phyloP scores from a whole-genome alignment of 2,329 filamentous ascomycete genomes.

The Chrysosporium queenslandicum region DNA sequence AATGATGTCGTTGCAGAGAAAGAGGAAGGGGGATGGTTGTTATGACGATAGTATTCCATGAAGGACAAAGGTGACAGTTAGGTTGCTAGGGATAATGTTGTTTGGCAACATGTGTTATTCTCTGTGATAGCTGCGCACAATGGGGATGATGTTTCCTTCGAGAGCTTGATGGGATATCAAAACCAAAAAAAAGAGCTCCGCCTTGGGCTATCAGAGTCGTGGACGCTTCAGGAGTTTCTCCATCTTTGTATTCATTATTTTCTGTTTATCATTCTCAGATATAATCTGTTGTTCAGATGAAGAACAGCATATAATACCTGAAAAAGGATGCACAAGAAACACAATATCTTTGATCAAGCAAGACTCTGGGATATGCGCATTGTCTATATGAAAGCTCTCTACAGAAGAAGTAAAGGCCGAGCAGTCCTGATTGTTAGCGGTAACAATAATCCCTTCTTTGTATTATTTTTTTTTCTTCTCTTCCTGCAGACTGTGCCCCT shows the following conservation, averaged over 20 bases:
- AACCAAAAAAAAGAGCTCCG: neutral
- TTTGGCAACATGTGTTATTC: neutral
- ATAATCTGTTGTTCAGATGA: neutral
- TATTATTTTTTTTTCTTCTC: neutral
- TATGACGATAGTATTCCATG: slow-evolving; percentile 5
- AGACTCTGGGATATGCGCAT: neutral
- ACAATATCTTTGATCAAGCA: neutral
- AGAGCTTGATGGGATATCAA: neutral
- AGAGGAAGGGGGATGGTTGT: neutral
- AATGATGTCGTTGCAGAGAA: slow-evolving; percentile 2
- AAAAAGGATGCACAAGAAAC: neutral
- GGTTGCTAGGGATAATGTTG: neutral
- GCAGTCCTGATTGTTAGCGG: slow-evolving; percentile 4
- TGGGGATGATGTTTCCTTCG: neutral
- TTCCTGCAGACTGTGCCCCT: slow-evolving; percentile 2
- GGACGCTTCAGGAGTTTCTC: no score
- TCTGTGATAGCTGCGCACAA: neutral
- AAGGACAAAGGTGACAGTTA: neutral
- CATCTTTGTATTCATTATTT: neutral
- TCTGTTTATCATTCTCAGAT: neutral
- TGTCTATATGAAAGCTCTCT: neutral
- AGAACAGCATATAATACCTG: neutral
- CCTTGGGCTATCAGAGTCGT: neutral
- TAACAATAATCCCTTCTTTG: neutral
- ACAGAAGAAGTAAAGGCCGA: neutral